Base-by-base conservation (phyloP, 768 basidiomycete genomes). In the Boletus pseudo-olivaceus region DNA sequence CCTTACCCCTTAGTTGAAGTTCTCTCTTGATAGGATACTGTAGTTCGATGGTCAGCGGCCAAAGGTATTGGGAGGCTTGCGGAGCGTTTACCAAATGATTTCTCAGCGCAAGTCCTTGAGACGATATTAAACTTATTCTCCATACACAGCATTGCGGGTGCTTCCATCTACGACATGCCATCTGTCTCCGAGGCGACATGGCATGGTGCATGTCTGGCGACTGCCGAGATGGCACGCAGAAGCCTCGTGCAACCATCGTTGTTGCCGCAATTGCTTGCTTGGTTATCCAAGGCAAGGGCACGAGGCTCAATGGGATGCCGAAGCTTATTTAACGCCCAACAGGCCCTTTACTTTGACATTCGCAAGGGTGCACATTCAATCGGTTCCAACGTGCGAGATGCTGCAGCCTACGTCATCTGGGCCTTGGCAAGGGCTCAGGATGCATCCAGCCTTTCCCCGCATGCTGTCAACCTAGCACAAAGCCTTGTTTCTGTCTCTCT, bases 401-500 rank as follows among this genome's bases (percentile, higher is more conserved):
- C 95, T 12, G 90, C 95, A 30, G 82, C 93, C 29, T 99, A 98
- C 72, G 91, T 93, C 17, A 70, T 97, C 5, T 99, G 97, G 97
- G 89, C 96, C 11, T 75, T 98, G 52, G 92, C 96, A 12, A 82
- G 96, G 61, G 81, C 87, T 4, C 84, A 90, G 56, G 78, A 85
- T 50, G 70, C 79, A 33, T 66, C 79, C 7, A 72, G 79, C 30
- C 74, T 95, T 50, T 68, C 72, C 40, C 85, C 84, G 0, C 81
- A 87, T 67, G 82, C 89, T 6, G 68, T 73, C 4, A 72, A 76
- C 43, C 79, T 98, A 20, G 89, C 95, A 6, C 81, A 76, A 41
- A 74, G 75, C 32, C 79, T 98, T 55, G 83, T 86, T n/a, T 81
- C 82, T 23, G 88, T 92, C 26, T 84, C 96, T 1, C 73, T 93